These are phyloP conservation scores for Asterochloris sp. DNA, from an alignment of 139 green algal genomes.

Conservation along the genomic window DNA sequence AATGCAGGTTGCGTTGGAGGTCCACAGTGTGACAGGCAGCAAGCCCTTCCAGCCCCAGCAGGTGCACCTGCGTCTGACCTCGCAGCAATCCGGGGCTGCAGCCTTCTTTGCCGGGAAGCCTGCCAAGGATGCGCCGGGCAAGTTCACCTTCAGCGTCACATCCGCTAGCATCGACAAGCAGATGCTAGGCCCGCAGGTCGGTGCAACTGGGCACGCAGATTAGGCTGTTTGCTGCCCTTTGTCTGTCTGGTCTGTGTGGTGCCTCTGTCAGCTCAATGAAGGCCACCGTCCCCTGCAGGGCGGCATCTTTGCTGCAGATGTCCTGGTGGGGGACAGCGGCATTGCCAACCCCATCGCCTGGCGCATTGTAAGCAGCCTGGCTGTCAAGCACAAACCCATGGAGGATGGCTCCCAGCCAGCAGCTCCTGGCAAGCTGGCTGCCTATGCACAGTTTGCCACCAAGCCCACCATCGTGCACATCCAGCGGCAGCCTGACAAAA, in stretches of 20 bases:
- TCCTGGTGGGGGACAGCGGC: slow-evolving; percentile 8
- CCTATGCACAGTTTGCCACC: neutral
- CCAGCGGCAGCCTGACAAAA: neutral
- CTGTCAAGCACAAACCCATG: neutral
- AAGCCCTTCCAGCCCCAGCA: slow-evolving; percentile 3
- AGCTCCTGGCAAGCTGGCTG: neutral
- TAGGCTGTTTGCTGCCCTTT: too few relatives aligned
- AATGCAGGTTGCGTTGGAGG: too few relatives aligned
- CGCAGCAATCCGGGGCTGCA: neutral
- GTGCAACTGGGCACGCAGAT: too few relatives aligned
- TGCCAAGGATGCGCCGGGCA: neutral
- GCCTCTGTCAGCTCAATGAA: too few relatives aligned
- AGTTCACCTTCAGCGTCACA: slow-evolving; percentile 6
- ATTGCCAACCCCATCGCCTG: neutral
- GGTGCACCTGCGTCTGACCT: neutral
- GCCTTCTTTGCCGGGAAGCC: slow-evolving; percentile 13
- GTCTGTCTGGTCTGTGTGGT: too few relatives aligned
- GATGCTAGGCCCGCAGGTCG: neutral
- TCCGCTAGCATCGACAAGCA: slow-evolving; percentile 1
- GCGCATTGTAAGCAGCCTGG: neutral
- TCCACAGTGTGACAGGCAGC: neutral
- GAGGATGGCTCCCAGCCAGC: neutral
- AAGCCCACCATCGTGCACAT: slow-evolving; percentile 11
- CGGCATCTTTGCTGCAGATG: neutral
- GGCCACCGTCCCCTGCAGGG: too few relatives aligned